Evolutionary conservation across 1,284 basidiomycete genomes (phyloP).

Genomic region (Ustilago cynodontis): DNA sequence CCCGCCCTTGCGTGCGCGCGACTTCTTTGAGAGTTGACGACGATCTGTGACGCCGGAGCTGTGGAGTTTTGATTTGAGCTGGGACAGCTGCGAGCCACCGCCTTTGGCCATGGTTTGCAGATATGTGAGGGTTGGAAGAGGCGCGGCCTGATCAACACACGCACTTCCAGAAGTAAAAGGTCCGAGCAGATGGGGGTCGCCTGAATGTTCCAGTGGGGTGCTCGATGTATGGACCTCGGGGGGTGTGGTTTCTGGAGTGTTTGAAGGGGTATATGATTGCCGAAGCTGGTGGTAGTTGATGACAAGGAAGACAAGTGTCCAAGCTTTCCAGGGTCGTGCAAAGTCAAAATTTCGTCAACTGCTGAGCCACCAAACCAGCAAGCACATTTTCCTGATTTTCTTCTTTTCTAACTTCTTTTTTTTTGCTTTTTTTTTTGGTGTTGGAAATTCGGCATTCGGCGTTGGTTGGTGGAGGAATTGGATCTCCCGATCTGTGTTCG

Average conservation of each 20-base stretch:
- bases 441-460: neutral
- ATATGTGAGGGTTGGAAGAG: neutral
- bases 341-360: conserved; percentile 35
- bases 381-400: neutral
- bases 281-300: conserved; percentile 1
- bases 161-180: neutral
- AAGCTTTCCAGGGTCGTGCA: conserved; percentile 13
- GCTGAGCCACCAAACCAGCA: conserved; percentile 10
- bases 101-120: conserved; percentile 56
- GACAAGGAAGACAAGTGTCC: neutral
- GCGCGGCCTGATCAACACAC: neutral
- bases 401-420: neutral
- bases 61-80: conserved; percentile 65
- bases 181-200: neutral
- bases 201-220: too few species aligned
- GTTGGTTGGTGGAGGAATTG: conserved; percentile 23
- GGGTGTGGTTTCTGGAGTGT: neutral
- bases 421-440: neutral
- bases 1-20: conserved; percentile 71
- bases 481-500: conserved; percentile 30
- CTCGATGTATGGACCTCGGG: too few species aligned
- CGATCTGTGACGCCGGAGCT: conserved; percentile 62
- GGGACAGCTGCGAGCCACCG: conserved; percentile 68
- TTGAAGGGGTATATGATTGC: conserved; percentile 20
- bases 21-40: conserved; percentile 57